phyloP scores from a whole-genome alignment of 805 yeast genomes.

The Cyberlindnera suaveolens region DNA sequence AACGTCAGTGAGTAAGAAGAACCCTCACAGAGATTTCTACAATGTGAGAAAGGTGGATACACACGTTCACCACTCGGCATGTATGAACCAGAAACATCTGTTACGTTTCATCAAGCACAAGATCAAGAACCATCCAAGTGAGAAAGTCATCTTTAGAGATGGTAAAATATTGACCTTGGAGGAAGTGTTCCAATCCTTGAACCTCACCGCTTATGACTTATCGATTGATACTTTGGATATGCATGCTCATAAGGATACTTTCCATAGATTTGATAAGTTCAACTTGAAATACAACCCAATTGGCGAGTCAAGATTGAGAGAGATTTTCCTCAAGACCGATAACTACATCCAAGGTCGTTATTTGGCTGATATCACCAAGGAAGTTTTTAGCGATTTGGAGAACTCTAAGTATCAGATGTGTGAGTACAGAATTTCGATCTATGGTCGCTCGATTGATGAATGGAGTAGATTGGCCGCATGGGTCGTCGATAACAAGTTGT shows the following conservation, averaged over 20 bases:
- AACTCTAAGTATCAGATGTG: constrained; percentile 95
- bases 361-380: constrained; percentile 88
- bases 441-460: constrained; percentile 84
- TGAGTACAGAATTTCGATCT: constrained; percentile 90
- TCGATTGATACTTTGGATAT: constrained; percentile 96
- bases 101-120: constrained; percentile 92
- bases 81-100: constrained; percentile 97
- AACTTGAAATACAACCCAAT: constrained; percentile 95
- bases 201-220: constrained; percentile 88
- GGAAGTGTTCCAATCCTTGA: constrained; percentile 89
- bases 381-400: constrained; percentile 91
- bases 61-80: constrained; percentile 98
- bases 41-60: constrained; percentile 96
- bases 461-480: constrained; percentile 95
- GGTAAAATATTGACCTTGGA: constrained; percentile 77
- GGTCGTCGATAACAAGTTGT: constrained; percentile 88
- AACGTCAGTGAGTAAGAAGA: constrained; percentile 79
- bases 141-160: constrained; percentile 90
- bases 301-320: constrained; percentile 96
- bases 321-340: constrained; percentile 92
- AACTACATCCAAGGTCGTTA: constrained; percentile 85
- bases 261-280: constrained; percentile 96
- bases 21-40: constrained; percentile 96
- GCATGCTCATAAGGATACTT: constrained; percentile 99
- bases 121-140: constrained; percentile 79